A percentile compares a stretch with the other conserved stretches of the same genome.
phyloP scores from a whole-genome alignment of 306 rosid genomes.

The Castanea crenata region DNA sequence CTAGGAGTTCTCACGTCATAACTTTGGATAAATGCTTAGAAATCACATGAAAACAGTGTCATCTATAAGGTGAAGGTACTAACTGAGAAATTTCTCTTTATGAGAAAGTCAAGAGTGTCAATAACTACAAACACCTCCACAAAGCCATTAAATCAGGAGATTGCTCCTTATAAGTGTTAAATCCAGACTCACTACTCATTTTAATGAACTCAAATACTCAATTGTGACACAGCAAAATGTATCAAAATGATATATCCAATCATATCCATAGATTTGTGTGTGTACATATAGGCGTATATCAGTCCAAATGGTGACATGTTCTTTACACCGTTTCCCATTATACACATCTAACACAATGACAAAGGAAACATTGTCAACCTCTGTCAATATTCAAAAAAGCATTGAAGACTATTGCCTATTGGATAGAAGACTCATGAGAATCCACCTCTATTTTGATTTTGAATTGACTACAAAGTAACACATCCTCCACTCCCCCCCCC shows the following conservation, averaged over 20 bases:
- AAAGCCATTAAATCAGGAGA: not conserved
- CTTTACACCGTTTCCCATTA: not conserved
- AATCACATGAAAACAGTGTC: not conserved
- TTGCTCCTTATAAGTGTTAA: not conserved
- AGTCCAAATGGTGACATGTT: not conserved
- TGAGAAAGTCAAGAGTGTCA: not conserved
- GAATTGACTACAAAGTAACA: conserved; percentile 42
- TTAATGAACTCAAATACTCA: not conserved
- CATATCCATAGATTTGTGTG: not conserved
- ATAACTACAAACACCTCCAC: not conserved
- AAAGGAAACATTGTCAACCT: not conserved
- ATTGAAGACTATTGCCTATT: conserved; percentile 2
- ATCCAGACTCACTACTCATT: not conserved
- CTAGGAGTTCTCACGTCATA: not conserved
- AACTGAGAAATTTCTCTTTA: not conserved
- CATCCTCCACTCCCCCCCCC: no score
- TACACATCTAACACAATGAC: not conserved
- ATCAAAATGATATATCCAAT: not conserved
- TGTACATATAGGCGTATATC: not conserved
- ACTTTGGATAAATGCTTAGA: not conserved
- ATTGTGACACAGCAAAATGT: not conserved
- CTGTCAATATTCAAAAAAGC: not conserved
- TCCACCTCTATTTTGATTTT: conserved; percentile 72
- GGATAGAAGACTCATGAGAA: conserved; percentile 14
- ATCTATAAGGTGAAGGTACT: not conserved